phyloP scores from a whole-genome alignment of 78 protist species.

The Andalucia godoyi region DNA sequence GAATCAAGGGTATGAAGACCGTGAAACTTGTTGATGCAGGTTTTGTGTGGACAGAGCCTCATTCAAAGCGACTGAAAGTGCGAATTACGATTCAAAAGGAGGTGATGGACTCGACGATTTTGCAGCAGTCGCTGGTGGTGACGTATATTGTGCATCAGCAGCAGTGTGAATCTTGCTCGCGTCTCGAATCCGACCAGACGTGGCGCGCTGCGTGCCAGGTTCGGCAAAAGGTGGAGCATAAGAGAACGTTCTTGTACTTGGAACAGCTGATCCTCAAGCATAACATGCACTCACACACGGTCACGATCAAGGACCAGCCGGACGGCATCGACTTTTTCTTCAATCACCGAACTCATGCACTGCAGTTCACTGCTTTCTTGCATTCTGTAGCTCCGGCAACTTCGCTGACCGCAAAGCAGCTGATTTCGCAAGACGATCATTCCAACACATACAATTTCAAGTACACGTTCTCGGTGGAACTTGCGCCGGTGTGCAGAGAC shows the following conservation, averaged over 20 bases:
- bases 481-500: conserved; percentile 91
- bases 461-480: conserved; percentile 76
- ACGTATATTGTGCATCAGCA: conserved; percentile 70
- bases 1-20: conserved; percentile 65
- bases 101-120: conserved; percentile 24
- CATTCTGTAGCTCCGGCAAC: conserved; percentile 50
- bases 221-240: conserved; percentile 92
- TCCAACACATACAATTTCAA: conserved; percentile 72
- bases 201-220: conserved; percentile 91
- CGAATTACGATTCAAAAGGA: conserved; percentile 89
- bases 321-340: conserved; percentile 96
- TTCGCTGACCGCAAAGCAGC: conserved; percentile 41
- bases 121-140: conserved; percentile 61
- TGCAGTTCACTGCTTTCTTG: conserved; percentile 69
- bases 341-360: conserved; percentile 51
- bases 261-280: conserved; percentile 96
- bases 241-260: conserved; percentile 82
- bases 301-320: conserved; percentile 51
- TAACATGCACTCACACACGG: conserved; percentile 53
- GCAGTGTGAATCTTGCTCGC: conserved; percentile 80
- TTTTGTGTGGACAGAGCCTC: conserved; percentile 99
- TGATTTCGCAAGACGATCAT: conserved; percentile 74
- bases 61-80: conserved; percentile 84
- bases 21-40: conserved; percentile 91
- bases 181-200: conserved; percentile 60